Evolutionary conservation across 371 early-diverging fungal genomes (phyloP).

Genomic region (Smittium mucronatum): DNA sequence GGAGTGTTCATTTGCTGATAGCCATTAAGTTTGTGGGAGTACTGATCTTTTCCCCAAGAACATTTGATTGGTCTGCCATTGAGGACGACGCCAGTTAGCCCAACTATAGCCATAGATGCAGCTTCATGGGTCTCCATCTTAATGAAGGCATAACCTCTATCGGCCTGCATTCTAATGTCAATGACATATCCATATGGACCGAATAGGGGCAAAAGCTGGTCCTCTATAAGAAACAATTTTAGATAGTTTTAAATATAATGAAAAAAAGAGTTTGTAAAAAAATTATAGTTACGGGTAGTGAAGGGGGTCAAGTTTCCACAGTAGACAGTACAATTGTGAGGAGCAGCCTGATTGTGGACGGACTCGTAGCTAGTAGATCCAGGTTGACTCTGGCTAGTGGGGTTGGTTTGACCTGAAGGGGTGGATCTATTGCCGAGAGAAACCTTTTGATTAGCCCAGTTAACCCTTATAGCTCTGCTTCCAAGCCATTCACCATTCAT

Average conservation of each 20-base stretch:
- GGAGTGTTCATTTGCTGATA: slow-evolving; percentile 25
- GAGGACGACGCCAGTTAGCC: slow-evolving; percentile 54
- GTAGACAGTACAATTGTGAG: slow-evolving; percentile 73
- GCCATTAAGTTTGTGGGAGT: slow-evolving; percentile 24
- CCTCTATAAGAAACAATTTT: slow-evolving; percentile 33
- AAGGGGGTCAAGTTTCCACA: slow-evolving; percentile 71
- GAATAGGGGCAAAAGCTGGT: slow-evolving; percentile 61
- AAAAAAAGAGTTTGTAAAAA: slow-evolving; percentile 11
- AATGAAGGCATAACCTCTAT: slow-evolving; percentile 84
- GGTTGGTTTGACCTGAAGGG: slow-evolving; percentile 10
- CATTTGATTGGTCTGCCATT: slow-evolving; percentile 59
- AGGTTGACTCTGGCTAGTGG: slow-evolving; percentile 10
- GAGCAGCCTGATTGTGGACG: slow-evolving; percentile 57
- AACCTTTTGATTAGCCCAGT: slow-evolving; percentile 76
- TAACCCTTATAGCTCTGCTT: slow-evolving; percentile 64
- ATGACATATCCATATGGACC: slow-evolving; percentile 57
- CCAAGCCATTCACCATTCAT: slow-evolving; percentile 73
- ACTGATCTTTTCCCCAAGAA: slow-evolving; percentile 83
- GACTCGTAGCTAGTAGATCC: slow-evolving; percentile 42
- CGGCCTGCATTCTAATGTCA: slow-evolving; percentile 69
- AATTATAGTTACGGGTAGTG: slow-evolving; percentile 35
- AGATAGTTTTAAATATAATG: slow-evolving; percentile 4
- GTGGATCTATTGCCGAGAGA: slow-evolving; percentile 12
- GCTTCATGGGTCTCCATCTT: slow-evolving; percentile 80
- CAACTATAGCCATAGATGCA: slow-evolving; percentile 71